These are phyloP conservation scores for Ampelocalamus luodianensis DNA, from an alignment of 176 grass and related monocot species.

Conservation along the genomic window DNA sequence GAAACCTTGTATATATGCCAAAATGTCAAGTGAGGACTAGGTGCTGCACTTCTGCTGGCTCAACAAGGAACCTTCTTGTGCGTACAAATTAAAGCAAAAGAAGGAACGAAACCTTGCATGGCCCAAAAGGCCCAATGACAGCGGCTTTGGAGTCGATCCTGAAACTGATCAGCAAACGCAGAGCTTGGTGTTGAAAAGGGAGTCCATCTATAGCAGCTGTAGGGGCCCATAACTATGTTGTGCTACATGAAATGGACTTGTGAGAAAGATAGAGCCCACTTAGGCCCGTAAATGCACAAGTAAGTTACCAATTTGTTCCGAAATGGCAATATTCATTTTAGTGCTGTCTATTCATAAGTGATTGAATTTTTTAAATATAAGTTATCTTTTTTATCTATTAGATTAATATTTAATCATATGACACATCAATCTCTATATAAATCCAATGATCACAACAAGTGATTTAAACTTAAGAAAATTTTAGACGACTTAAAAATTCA, in stretches of 20 bases:
- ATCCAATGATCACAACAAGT: too few species aligned
- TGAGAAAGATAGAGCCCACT: background rate
- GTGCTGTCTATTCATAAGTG: too few species aligned
- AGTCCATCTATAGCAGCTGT: background rate
- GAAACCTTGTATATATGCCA: background rate
- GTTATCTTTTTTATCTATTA: too few species aligned
- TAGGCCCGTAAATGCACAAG: background rate
- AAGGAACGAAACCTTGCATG: too few species aligned
- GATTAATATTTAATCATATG: too few species aligned
- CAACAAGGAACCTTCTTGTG: too few species aligned
- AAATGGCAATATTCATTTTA: background rate
- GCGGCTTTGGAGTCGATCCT: background rate
- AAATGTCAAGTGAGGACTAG: background rate
- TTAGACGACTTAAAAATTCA: too few species aligned
- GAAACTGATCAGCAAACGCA: background rate
- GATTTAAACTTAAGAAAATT: too few species aligned
- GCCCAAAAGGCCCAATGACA: background rate
- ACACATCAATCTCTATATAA: too few species aligned
- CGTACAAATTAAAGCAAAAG: too few species aligned
- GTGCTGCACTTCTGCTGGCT: background rate
- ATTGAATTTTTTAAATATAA: too few species aligned
- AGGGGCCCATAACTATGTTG: background rate
- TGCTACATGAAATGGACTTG: background rate
- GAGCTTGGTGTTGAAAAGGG: background rate
- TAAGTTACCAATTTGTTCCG: background rate